A percentile compares a stretch with the other conserved stretches of the same genome.
phyloP scores from a whole-genome alignment of 257 asterid species.

The Paraleonurus japonicus region DNA sequence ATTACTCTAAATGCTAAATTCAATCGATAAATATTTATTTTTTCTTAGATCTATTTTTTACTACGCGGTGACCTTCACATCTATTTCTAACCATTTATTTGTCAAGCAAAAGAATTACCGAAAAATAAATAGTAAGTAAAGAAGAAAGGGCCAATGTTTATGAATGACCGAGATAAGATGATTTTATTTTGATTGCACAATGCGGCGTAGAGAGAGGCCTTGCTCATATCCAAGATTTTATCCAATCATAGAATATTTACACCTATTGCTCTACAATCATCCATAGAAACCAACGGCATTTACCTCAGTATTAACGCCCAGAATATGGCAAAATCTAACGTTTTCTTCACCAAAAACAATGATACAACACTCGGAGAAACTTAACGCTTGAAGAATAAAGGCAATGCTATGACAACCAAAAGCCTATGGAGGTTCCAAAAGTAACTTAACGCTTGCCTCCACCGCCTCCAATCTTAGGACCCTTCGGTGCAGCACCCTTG shows the following conservation, averaged over 20 bases:
- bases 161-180: too few species aligned
- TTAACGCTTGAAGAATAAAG: neutral
- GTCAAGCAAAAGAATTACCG: too few species aligned
- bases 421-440: too few species aligned
- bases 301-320: slow-evolving; percentile 8
- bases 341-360: neutral
- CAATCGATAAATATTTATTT: neutral
- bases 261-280: neutral
- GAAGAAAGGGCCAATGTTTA: too few species aligned
- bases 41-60: too few species aligned
- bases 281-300: neutral
- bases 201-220: neutral
- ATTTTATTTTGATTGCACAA: neutral
- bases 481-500: slow-evolving; percentile 56
- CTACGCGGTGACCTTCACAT: too few species aligned
- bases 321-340: neutral
- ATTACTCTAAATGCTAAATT: neutral
- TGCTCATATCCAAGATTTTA: too few species aligned
- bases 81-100: too few species aligned
- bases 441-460: slow-evolving; percentile 79
- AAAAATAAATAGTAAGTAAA: too few species aligned
- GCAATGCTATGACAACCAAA: neutral
- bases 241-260: too few species aligned
- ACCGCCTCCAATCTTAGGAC: slow-evolving; percentile 84
- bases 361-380: slow-evolving; percentile 2